A percentile compares a stretch with the other conserved stretches of the same genome.
These are phyloP conservation scores for Prunella vulgaris DNA, from an alignment of 257 asterid genomes.

Conservation along the genomic window DNA sequence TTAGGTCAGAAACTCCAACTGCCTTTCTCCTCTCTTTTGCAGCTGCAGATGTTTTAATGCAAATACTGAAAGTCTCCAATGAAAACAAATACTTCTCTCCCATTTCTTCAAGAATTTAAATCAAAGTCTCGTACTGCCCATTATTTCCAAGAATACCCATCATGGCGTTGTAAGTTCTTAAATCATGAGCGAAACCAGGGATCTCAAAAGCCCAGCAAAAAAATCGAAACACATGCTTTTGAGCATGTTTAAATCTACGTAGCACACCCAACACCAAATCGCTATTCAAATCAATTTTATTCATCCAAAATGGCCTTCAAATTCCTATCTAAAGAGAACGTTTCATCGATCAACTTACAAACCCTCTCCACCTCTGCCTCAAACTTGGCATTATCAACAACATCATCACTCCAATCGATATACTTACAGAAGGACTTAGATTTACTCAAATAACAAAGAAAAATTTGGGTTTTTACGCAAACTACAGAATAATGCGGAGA, in stretches of 20 bases:
- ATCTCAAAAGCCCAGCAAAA: slow-evolving; percentile 67
- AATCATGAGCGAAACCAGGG: slow-evolving; percentile 57
- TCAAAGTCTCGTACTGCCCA: slow-evolving; percentile 94
- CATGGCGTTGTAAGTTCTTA: slow-evolving; percentile 65
- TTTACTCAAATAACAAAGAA: background rate
- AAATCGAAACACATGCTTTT: slow-evolving; percentile 83
- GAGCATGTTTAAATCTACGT: slow-evolving; percentile 72
- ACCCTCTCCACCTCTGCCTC: slow-evolving; percentile 67
- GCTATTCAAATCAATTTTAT: slow-evolving; percentile 51
- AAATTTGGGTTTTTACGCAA: too few relatives aligned
- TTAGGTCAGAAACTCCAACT: slow-evolving; percentile 63
- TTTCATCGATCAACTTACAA: slow-evolving; percentile 68
- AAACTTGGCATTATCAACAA: slow-evolving; percentile 23
- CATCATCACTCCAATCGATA: slow-evolving; percentile 32
- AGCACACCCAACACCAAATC: slow-evolving; percentile 72
- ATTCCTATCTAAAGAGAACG: slow-evolving; percentile 73
- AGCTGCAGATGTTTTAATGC: slow-evolving; percentile 69
- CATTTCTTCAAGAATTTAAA: slow-evolving; percentile 75
- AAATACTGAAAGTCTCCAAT: slow-evolving; percentile 54
- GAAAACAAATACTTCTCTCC: slow-evolving; percentile 71
- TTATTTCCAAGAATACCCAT: slow-evolving; percentile 68
- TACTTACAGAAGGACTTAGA: slow-evolving; percentile 36
- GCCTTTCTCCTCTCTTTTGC: slow-evolving; percentile 88
- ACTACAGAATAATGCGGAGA: background rate
- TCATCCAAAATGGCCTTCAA: slow-evolving; percentile 88